Percentiles rank a stretch among this genome's conserved stretches.
phyloP scores from a whole-genome alignment of 2,329 filamentous ascomycete species.

The Rasamsonia emersonii region DNA sequence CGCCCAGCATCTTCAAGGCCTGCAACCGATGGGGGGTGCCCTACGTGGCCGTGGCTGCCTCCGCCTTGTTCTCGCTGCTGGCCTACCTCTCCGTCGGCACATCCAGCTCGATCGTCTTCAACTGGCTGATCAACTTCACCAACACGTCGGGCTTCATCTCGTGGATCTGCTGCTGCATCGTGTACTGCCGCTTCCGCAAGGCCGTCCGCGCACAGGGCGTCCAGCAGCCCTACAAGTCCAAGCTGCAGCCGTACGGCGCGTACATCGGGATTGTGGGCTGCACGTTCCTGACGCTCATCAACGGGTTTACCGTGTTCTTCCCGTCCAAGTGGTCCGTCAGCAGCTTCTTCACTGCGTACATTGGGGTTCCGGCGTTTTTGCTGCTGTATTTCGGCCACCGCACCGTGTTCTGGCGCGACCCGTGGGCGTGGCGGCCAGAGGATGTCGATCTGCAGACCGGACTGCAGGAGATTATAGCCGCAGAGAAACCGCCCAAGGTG shows the following conservation, averaged over 20 bases:
- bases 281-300: constrained; percentile 59
- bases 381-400: constrained; percentile 46
- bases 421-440: constrained; percentile 42
- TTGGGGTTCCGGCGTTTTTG: constrained; percentile 56
- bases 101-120: constrained; percentile 54
- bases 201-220: constrained; percentile 39
- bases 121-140: constrained; percentile 65
- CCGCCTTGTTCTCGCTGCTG: constrained; percentile 53
- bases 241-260: constrained; percentile 56
- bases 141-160: constrained; percentile 61
- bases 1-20: constrained; percentile 52
- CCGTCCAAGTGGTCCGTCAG: constrained; percentile 29
- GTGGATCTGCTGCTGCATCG: constrained; percentile 58
- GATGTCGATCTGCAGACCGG: constrained; percentile 48
- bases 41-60: constrained; percentile 49
- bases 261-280: constrained; percentile 47
- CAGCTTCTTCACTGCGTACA: constrained; percentile 58
- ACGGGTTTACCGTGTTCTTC: constrained; percentile 64
- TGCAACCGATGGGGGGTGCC: constrained; percentile 58
- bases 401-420: constrained; percentile 38
- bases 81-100: constrained; percentile 59
- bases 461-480: constrained; percentile 45
- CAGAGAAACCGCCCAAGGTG: constrained; percentile 25
- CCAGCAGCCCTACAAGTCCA: constrained; percentile 45
- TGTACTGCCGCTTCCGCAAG: constrained; percentile 52